phyloP scores from a whole-genome alignment of 192 early-diverging fungal genomes.

The Coemansia sp. region DNA sequence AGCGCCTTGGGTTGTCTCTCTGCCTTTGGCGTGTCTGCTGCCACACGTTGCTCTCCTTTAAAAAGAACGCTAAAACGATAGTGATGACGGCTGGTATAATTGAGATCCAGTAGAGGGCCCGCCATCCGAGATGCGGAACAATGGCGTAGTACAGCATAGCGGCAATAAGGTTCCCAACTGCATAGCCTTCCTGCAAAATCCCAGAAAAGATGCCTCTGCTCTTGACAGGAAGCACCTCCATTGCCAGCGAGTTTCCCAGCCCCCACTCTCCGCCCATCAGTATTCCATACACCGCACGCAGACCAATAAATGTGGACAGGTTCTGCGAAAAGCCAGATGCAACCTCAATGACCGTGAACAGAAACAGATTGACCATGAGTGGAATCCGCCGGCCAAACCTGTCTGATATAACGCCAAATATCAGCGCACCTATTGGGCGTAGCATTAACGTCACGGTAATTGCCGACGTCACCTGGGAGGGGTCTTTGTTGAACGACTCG shows the following conservation, averaged over 20 bases:
- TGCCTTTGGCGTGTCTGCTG: constrained; percentile 38
- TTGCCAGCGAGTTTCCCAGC: constrained; percentile 67
- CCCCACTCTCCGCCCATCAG: constrained; percentile 77
- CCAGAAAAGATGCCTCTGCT: constrained; percentile 73
- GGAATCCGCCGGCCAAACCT: constrained; percentile 68
- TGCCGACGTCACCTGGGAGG: constrained; percentile 61
- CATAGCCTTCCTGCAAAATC: constrained; percentile 73
- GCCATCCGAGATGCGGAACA: constrained; percentile 62
- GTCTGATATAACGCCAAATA: constrained; percentile 72
- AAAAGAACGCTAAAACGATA: constrained; percentile 60
- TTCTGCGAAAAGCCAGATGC: constrained; percentile 66
- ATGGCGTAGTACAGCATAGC: constrained; percentile 61
- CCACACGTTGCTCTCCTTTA: constrained; percentile 65
- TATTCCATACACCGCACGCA: constrained; percentile 62
- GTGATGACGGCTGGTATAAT: constrained; percentile 61
- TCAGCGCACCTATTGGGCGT: constrained; percentile 68
- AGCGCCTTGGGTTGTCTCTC: constrained; percentile 28
- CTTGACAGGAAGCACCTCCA: constrained; percentile 69
- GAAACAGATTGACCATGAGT: constrained; percentile 64
- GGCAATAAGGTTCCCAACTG: constrained; percentile 68
- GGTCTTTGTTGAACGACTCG: constrained; percentile 56
- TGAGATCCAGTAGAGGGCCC: constrained; percentile 70
- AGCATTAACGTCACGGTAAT: constrained; percentile 71
- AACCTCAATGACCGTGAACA: constrained; percentile 65
- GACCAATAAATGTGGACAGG: constrained; percentile 61